Base-by-base conservation (phyloP, 352 stramenopile genomes). In the Achlya hypogyna region DNA sequence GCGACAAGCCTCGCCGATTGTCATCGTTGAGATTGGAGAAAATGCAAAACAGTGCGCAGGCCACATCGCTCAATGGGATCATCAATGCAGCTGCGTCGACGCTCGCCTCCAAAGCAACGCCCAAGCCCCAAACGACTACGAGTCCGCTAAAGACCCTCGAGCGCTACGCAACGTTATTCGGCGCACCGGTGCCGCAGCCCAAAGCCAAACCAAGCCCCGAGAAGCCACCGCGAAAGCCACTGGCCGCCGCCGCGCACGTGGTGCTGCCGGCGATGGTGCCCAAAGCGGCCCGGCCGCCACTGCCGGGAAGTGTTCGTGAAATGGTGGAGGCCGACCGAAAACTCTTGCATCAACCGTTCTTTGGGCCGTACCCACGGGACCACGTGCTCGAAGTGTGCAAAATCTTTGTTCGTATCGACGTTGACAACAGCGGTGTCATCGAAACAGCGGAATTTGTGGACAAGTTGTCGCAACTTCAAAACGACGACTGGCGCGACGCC, bases 361-460 rank as follows among this genome's bases (percentile, higher is more conserved):
- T 93, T 63, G 84, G 82, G 1, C 72, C 65, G 18, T 88, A 90
- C 76, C 65, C 75, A 6, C 75, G 79, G 12, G 82, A 90, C 38
- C 81, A 89, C 32, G 71, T 93, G 4, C 63, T 90, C 38, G 88
- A 84, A 58, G 69, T 91, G 8, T 91, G 84, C 67, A 78, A 75
- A 45, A 89, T 82, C 8, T 91, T 93, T 63, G 75, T 77, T 35
- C 79, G 82, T 65, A 73, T 89, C 49, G 84, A 93, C 67, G 75
- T 81, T 22, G 82, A 93, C 40, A 62, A 76, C n/a, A 90, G 81
- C 65, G 82, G 84, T 0, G 72, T 73, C 20, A 84, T 91, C 63
- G 86, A 82, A 38, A 47, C 90, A 25, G 71, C 71, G 0, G 84
- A 93, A 52, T 69, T 93, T 0, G 65, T 86, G 5, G 72, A 83